phyloP scores from a whole-genome alignment of 441 rosid species.

The Aquilaria agallochum region DNA sequence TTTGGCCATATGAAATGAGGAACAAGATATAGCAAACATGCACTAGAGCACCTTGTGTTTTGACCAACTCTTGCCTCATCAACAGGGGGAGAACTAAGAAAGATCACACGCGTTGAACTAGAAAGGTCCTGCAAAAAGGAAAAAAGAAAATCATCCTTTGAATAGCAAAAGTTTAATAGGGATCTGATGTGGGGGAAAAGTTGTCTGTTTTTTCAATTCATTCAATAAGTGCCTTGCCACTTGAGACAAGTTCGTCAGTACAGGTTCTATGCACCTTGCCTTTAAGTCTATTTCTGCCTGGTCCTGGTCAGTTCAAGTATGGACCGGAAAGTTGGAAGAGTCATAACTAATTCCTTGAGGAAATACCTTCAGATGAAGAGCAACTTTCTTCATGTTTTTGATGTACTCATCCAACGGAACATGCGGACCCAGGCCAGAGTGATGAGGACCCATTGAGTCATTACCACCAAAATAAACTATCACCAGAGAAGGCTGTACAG shows the following conservation, averaged over 20 bases:
- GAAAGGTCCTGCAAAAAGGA: slow-evolving; percentile 67
- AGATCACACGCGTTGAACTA: slow-evolving; percentile 49
- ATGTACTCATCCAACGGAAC: slow-evolving; percentile 74
- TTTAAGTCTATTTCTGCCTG: too few relatives aligned
- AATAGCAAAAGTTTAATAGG: too few relatives aligned
- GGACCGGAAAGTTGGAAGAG: too few relatives aligned
- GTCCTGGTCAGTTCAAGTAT: too few relatives aligned
- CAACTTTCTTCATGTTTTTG: slow-evolving; percentile 87
- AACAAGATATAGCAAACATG: slow-evolving; percentile 2
- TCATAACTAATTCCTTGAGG: background rate
- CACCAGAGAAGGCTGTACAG: slow-evolving; percentile 71
- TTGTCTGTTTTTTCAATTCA: background rate
- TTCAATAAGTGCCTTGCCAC: background rate
- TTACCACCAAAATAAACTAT: slow-evolving; percentile 96
- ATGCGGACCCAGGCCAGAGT: slow-evolving; percentile 90
- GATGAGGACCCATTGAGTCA: slow-evolving; percentile 89
- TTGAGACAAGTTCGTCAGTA: background rate
- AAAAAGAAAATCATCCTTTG: slow-evolving; percentile 5
- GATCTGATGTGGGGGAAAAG: background rate
- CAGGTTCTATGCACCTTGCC: too few relatives aligned
- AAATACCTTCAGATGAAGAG: slow-evolving; percentile 70
- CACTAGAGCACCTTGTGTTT: slow-evolving; percentile 41
- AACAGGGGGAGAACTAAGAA: slow-evolving; percentile 82
- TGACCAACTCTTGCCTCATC: slow-evolving; percentile 58
- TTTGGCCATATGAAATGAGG: background rate